Percentiles rank a stretch among this genome's conserved stretches.
phyloP scores from a whole-genome alignment of 2,329 filamentous ascomycete genomes.

The Rhynchosporium agropyri region DNA sequence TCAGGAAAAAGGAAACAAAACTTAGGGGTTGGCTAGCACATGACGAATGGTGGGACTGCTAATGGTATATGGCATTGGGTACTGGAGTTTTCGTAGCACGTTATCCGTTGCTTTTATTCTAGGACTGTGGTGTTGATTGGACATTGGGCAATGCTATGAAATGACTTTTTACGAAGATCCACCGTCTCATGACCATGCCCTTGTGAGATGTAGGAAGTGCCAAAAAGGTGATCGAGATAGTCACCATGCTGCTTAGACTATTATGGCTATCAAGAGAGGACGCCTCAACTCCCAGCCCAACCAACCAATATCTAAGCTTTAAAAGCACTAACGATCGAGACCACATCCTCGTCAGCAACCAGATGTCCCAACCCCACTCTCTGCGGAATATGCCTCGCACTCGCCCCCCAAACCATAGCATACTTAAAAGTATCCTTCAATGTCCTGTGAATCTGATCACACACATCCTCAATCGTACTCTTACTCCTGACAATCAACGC shows the following conservation, averaged over 20 bases:
- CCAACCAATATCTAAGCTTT: constrained; percentile 53
- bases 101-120: constrained; percentile 17
- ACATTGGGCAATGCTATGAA: constrained; percentile 25
- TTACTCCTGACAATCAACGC: constrained; percentile 89
- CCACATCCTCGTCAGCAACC: constrained; percentile 71
- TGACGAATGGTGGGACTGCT: constrained; percentile 15
- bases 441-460: constrained; percentile 89
- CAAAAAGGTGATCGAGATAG: background rate
- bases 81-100: constrained; percentile 31
- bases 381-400: constrained; percentile 92
- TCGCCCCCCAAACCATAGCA: constrained; percentile 95
- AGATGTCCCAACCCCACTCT: constrained; percentile 83
- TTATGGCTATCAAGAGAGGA: background rate
- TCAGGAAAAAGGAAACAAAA: constrained; percentile 1
- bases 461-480: constrained; percentile 93
- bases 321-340: constrained; percentile 68
- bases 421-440: constrained; percentile 99
- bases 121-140: constrained; percentile 21
- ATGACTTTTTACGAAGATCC: constrained; percentile 21
- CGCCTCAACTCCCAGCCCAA: constrained; percentile 12
- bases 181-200: background rate
- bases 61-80: constrained; percentile 33
- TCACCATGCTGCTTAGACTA: background rate
- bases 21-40: constrained; percentile 12
- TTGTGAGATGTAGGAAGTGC: background rate